phyloP scores from a whole-genome alignment of 2,329 filamentous ascomycete genomes.

The Ophiocordyceps australis region DNA sequence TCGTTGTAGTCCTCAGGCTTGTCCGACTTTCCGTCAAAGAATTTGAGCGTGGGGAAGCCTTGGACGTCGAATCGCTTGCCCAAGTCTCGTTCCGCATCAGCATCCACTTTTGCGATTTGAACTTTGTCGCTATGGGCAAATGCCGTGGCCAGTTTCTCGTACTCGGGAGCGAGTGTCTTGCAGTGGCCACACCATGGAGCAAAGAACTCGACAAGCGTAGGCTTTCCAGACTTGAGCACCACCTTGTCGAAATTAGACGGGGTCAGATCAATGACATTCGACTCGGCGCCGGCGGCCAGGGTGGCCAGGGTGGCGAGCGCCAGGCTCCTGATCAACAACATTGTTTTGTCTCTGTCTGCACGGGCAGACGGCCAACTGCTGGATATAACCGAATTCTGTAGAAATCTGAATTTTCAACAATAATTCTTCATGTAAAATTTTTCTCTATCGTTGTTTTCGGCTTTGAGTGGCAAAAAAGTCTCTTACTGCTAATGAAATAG shows the following conservation, averaged over 20 bases:
- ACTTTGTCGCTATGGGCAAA: constrained; percentile 60
- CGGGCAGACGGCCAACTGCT: too few species aligned
- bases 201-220: constrained; percentile 94
- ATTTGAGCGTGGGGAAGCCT: constrained; percentile 95
- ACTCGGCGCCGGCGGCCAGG: constrained; percentile 47
- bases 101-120: constrained; percentile 88
- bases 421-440: too few species aligned
- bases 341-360: too few species aligned
- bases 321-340: constrained; percentile 43
- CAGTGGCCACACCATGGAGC: constrained; percentile 98
- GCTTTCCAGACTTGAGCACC: constrained; percentile 81
- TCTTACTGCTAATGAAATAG: too few species aligned
- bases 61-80: constrained; percentile 77
- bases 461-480: too few species aligned
- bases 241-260: constrained; percentile 84
- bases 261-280: constrained; percentile 76
- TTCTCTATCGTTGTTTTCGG: too few species aligned
- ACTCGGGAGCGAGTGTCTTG: constrained; percentile 90
- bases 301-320: constrained; percentile 35
- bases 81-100: constrained; percentile 69
- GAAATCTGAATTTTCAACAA: too few species aligned
- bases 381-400: too few species aligned
- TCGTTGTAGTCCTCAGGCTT: constrained; percentile 72
- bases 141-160: constrained; percentile 67
- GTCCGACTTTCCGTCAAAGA: constrained; percentile 88